These are phyloP conservation scores for Bruguiera sexangula DNA, from an alignment of 345 rosid genomes.

Conservation along the genomic window DNA sequence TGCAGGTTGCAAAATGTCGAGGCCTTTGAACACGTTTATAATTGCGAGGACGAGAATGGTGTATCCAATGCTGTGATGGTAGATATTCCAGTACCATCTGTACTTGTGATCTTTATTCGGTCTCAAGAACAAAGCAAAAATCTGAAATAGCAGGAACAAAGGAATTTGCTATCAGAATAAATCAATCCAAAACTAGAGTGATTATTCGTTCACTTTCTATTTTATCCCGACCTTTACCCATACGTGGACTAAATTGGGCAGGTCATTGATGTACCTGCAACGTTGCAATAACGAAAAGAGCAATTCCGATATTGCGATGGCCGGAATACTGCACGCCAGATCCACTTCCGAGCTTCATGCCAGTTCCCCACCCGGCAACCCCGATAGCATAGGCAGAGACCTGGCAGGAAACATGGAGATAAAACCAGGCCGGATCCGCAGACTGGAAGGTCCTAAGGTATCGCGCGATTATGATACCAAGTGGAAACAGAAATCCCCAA, in stretches of 20 bases:
- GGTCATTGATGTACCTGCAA: slow-evolving; percentile 49
- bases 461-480: slow-evolving; percentile 67
- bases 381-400: slow-evolving; percentile 74
- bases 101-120: slow-evolving; percentile 86
- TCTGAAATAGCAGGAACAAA: slow-evolving; percentile 30
- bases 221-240: no score
- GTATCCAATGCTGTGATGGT: slow-evolving; percentile 73
- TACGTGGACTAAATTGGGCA: neutral
- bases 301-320: slow-evolving; percentile 71
- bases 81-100: slow-evolving; percentile 69
- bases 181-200: neutral
- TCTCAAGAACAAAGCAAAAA: slow-evolving; percentile 69
- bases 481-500: slow-evolving; percentile 81
- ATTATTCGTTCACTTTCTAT: no score
- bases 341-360: slow-evolving; percentile 74
- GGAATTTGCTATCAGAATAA: slow-evolving; percentile 1
- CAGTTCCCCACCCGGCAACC: slow-evolving; percentile 87
- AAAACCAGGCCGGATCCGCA: slow-evolving; percentile 90
- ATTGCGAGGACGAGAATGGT: slow-evolving; percentile 54
- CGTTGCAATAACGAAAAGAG: slow-evolving; percentile 65
- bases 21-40: slow-evolving; percentile 71
- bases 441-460: slow-evolving; percentile 62
- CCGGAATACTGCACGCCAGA: slow-evolving; percentile 39
- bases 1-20: slow-evolving; percentile 52
- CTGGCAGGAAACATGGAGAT: slow-evolving; percentile 71